A percentile compares a stretch with the other conserved stretches of the same genome.
Conservation (phyloP, 495 filamentous ascomycete genomes). For the Tricharina praecox region DNA sequence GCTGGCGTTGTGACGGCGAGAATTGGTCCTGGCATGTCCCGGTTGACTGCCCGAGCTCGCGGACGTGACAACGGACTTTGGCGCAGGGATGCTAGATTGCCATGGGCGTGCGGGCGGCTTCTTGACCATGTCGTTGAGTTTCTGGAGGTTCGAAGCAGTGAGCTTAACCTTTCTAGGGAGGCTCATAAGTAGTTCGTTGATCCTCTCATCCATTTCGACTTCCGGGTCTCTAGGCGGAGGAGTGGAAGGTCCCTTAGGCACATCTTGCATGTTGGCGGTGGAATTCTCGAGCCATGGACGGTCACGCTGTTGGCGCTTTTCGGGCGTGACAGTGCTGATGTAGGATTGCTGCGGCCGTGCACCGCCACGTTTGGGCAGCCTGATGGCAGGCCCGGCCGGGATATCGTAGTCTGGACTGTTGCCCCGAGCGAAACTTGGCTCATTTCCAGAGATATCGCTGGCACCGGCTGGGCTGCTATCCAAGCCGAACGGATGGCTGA, state of each 20-base stretch:
- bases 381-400: slow-evolving; percentile 9
- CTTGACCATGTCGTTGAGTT: slow-evolving; percentile 20
- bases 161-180: slow-evolving; percentile 70
- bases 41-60: slow-evolving; percentile 56
- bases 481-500: neutral
- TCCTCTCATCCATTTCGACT: slow-evolving; percentile 66
- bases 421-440: slow-evolving; percentile 2
- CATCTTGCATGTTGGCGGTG: neutral
- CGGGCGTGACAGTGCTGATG: too few relatives aligned
- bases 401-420: slow-evolving; percentile 17
- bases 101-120: slow-evolving; percentile 8
- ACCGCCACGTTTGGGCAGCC: slow-evolving; percentile 9
- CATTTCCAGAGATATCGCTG: neutral
- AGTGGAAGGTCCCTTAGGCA: slow-evolving; percentile 11
- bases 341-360: slow-evolving; percentile 9
- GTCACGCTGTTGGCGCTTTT: too few relatives aligned
- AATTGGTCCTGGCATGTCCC: slow-evolving; percentile 30
- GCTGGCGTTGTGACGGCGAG: slow-evolving; percentile 31
- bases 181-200: slow-evolving; percentile 62
- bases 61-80: slow-evolving; percentile 29
- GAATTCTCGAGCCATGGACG: slow-evolving; percentile 4
- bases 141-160: slow-evolving; percentile 36
- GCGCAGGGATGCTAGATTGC: slow-evolving; percentile 25
- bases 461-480: slow-evolving; percentile 1
- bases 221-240: slow-evolving; percentile 29